Conservation (phyloP, 2,329 filamentous ascomycete species). For the Hymenoscyphus albidus region DNA sequence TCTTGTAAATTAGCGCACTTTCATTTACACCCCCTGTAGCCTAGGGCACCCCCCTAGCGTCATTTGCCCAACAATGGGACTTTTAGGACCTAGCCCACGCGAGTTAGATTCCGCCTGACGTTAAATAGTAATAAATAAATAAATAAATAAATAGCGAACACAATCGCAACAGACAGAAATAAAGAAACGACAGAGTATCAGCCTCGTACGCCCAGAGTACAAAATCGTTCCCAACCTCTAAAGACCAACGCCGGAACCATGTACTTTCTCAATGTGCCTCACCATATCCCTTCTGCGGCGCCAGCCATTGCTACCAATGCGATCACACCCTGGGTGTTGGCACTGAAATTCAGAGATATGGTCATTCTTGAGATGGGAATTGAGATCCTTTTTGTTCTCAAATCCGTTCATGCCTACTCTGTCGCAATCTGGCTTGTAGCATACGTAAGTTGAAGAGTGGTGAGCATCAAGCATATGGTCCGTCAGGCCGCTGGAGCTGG, state of each 20-base stretch:
- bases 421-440: slow-evolving; percentile 10
- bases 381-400: slow-evolving; percentile 11
- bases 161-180: no score
- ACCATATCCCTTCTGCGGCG: slow-evolving; percentile 17
- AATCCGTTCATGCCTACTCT: slow-evolving; percentile 13
- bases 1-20: no score
- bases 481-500: not conserved
- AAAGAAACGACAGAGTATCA: not conserved
- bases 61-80: no score
- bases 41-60: no score
- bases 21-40: no score
- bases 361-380: slow-evolving; percentile 19
- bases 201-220: not conserved
- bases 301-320: slow-evolving; percentile 22
- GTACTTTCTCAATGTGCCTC: slow-evolving; percentile 21
- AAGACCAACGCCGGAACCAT: not conserved
- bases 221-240: not conserved
- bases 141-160: no score
- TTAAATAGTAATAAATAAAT: no score
- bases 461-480: not conserved
- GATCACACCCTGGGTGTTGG: slow-evolving; percentile 17
- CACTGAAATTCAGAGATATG: slow-evolving; percentile 21
- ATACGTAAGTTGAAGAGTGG: not conserved
- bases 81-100: no score
- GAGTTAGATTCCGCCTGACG: no score